Evolutionary conservation across 306 rosid species (phyloP), one percentile per base, ranked within the genome.

Genomic region (Cyamopsis tetragonoloba): DNA sequence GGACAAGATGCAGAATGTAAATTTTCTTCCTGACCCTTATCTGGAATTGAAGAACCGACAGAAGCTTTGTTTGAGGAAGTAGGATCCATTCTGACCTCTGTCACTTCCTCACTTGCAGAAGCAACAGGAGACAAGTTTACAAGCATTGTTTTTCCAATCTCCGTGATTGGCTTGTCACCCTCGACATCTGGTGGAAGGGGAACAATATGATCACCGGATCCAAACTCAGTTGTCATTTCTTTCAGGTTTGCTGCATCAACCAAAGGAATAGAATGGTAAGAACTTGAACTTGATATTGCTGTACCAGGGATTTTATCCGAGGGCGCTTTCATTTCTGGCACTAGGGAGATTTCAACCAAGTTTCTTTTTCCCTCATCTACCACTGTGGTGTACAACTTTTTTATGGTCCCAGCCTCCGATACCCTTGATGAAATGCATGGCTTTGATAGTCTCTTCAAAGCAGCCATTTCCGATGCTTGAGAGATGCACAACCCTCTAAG

Each of bases 391-490:
- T 91, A 88, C 74, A 88, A 74, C 80, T 79, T 86, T 67, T 90
- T 93, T 20, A 90, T 91, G 59, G 81, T 86, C 56, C 96, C 97
- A n/a, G 93, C 96, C 73, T 93, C 99, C 3, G 97, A 93, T 15
- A 75, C 78, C 55, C 96, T 85, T 11, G 96, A 81, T 0, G 96
- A 82, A 79, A 82, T 76, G 69, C 78, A 61, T 41, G 85, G 89
- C 95, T 88, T 93, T 5, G 96, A 79, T 20, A 81, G 38, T 62
- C 93, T 85, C 84, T 93, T 93, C 83, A 84, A 75, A 69, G 99
- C 99, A 79, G 99, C 99, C 91, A 90, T 88, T 75, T 93, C 97
- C 23, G 99, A 91, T 66, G 99, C 99, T 86, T 93, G 99, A 59
- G 99, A 88, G 60, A 93, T 89, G 71, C 97, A 90, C 56, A 93